phyloP scores from a whole-genome alignment of 2,329 filamentous ascomycete genomes.

The Didymella lethalis region DNA sequence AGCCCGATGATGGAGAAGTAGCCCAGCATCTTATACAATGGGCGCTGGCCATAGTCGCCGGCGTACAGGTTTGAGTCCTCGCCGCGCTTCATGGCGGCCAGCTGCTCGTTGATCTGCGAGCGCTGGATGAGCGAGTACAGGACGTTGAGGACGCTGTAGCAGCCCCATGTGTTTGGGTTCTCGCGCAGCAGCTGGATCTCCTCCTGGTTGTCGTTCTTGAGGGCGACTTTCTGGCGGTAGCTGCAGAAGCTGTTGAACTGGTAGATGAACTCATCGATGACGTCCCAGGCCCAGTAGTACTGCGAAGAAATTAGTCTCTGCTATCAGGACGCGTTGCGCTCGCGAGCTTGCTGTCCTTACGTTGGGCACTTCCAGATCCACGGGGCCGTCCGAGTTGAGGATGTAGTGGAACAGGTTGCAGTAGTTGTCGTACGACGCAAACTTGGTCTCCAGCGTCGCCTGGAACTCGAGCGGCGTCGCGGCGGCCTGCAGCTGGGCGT shows the following conservation, averaged over 20 bases:
- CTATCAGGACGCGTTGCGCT: not conserved
- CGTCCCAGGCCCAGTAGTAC: conserved; percentile 99
- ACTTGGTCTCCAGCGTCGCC: conserved; percentile 94
- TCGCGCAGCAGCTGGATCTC: conserved; percentile 90
- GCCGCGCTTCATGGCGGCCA: conserved; percentile 90
- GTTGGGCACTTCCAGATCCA: conserved; percentile 94
- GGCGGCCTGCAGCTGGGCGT: conserved; percentile 87
- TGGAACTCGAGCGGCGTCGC: conserved; percentile 96
- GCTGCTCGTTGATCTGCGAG: conserved; percentile 97
- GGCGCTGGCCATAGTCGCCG: conserved; percentile 93
- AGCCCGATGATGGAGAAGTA: conserved; percentile 99
- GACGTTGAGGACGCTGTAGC: conserved; percentile 98
- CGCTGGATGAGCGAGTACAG: conserved; percentile 98
- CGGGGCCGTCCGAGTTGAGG: conserved; percentile 97
- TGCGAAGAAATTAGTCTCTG: conserved; percentile 51
- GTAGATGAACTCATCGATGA: conserved; percentile 99
- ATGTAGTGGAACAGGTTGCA: conserved; percentile 99
- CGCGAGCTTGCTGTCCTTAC: conserved; percentile 63
- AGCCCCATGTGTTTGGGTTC: conserved; percentile 99
- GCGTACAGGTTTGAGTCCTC: conserved; percentile 89
- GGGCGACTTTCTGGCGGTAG: conserved; percentile 90
- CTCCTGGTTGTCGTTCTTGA: conserved; percentile 84
- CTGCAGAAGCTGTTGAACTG: conserved; percentile 99
- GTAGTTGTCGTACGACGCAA: conserved; percentile 98
- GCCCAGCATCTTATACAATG: conserved; percentile 96